Percentiles rank a stretch among this genome's conserved stretches.
Evolutionary conservation across 257 asterid species (phyloP).

Genomic region (Solanum pennellii): DNA sequence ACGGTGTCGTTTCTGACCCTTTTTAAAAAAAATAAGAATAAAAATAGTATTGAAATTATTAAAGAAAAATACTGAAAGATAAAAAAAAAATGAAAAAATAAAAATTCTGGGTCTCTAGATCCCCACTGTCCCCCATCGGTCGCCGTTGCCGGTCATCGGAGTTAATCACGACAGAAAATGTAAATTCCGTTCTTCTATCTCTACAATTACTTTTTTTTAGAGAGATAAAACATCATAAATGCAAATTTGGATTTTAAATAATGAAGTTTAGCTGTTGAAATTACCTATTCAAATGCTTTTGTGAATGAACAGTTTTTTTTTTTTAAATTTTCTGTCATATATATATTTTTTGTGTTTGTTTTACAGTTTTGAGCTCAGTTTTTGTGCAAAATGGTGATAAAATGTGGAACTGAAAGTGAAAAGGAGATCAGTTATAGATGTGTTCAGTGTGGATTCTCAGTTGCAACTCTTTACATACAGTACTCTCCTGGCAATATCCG

Average conservation of each 20-base stretch:
- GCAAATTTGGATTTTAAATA: not conserved
- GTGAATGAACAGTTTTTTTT: not conserved
- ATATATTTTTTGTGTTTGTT: not conserved
- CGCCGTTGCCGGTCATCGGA: not conserved
- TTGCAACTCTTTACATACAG: constrained; percentile 58
- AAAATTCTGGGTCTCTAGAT: not conserved
- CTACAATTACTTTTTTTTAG: not conserved
- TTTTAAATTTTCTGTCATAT: not conserved
- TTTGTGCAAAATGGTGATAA: not conserved
- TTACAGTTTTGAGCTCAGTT: not conserved
- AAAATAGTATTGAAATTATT: not conserved
- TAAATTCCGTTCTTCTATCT: not conserved
- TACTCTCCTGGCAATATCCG: constrained; percentile 93
- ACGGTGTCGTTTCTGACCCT: not conserved
- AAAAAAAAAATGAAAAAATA: not conserved
- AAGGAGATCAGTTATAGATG: constrained; percentile 17
- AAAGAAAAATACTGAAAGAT: not conserved
- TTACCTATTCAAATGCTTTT: not conserved
- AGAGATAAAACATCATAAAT: not conserved
- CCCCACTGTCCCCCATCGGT: not conserved
- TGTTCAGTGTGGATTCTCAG: constrained; percentile 55
- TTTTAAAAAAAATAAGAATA: not conserved
- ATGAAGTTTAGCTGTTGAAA: not conserved
- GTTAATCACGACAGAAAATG: not conserved
- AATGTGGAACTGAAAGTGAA: not conserved